A percentile compares a stretch with the other conserved stretches of the same genome.
Conservation (phyloP, 2,329 filamentous ascomycete genomes). For the Fusarium praegraminearum region DNA sequence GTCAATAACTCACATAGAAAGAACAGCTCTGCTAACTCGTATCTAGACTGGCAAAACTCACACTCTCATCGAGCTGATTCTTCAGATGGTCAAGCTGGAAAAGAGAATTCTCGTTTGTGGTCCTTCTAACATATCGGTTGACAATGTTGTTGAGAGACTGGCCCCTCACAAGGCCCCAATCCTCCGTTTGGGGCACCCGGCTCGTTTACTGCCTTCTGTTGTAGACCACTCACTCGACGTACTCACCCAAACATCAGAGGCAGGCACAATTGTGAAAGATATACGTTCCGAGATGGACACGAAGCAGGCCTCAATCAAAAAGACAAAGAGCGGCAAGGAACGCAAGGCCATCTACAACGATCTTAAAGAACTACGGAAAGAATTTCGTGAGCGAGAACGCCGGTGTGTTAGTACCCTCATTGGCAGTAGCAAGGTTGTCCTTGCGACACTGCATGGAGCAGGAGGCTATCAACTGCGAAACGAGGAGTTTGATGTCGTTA, state of each 20-base stretch:
- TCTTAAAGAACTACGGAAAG: slow-evolving; percentile 85
- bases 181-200: slow-evolving; percentile 91
- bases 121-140: slow-evolving; percentile 95
- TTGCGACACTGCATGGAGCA: slow-evolving; percentile 92
- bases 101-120: slow-evolving; percentile 91
- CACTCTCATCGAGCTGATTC: slow-evolving; percentile 92
- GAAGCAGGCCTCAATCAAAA: slow-evolving; percentile 88
- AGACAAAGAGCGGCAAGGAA: slow-evolving; percentile 84
- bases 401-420: slow-evolving; percentile 84
- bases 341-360: slow-evolving; percentile 85
- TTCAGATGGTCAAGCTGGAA: slow-evolving; percentile 83
- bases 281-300: slow-evolving; percentile 92
- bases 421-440: slow-evolving; percentile 82
- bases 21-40: slow-evolving; percentile 9
- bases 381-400: slow-evolving; percentile 87
- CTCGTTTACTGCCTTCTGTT: slow-evolving; percentile 87
- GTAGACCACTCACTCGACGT: slow-evolving; percentile 91
- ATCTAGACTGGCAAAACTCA: slow-evolving; percentile 91
- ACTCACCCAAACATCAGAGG: slow-evolving; percentile 89
- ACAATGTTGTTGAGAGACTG: slow-evolving; percentile 96
- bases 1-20: slow-evolving; percentile 40
- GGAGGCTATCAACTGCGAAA: slow-evolving; percentile 85
- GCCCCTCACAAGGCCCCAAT: slow-evolving; percentile 87
- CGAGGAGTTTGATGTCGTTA: slow-evolving; percentile 89
- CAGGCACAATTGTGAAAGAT: slow-evolving; percentile 88